Percentiles rank a stretch among this genome's conserved stretches.
Conservation (phyloP, 306 rosid species). For the Rubus idaeus region DNA sequence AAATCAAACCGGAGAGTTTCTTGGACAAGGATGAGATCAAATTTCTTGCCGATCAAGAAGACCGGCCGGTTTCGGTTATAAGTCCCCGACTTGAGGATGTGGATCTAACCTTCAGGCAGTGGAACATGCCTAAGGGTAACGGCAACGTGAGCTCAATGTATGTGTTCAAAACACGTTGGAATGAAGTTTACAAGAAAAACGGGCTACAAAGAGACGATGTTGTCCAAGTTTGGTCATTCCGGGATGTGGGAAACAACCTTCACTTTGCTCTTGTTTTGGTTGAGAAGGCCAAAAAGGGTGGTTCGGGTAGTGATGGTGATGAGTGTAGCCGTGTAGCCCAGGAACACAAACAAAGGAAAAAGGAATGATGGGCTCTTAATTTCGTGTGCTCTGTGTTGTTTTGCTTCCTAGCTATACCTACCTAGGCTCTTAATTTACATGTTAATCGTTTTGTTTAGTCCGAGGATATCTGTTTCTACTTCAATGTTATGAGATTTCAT, state of each 20-base stretch:
- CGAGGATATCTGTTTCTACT: background rate
- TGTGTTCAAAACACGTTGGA: background rate
- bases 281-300: background rate
- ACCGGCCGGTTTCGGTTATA: background rate
- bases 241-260: background rate
- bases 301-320: too few relatives aligned
- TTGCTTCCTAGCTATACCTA: background rate
- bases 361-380: background rate
- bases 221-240: background rate
- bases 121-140: background rate
- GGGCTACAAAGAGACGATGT: background rate
- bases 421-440: background rate
- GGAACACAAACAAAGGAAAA: background rate
- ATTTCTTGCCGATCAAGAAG: background rate
- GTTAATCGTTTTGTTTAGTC: background rate
- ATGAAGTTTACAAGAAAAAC: background rate
- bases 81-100: background rate
- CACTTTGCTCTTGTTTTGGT: conserved; percentile 1
- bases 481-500: background rate
- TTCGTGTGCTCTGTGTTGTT: background rate
- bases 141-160: background rate
- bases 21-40: background rate
- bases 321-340: background rate
- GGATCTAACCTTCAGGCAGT: background rate
- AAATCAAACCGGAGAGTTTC: conserved; percentile 3